These are phyloP conservation scores for Metschnikowia colocasiae DNA, from an alignment of 805 yeast genomes.

Conservation along the genomic window DNA sequence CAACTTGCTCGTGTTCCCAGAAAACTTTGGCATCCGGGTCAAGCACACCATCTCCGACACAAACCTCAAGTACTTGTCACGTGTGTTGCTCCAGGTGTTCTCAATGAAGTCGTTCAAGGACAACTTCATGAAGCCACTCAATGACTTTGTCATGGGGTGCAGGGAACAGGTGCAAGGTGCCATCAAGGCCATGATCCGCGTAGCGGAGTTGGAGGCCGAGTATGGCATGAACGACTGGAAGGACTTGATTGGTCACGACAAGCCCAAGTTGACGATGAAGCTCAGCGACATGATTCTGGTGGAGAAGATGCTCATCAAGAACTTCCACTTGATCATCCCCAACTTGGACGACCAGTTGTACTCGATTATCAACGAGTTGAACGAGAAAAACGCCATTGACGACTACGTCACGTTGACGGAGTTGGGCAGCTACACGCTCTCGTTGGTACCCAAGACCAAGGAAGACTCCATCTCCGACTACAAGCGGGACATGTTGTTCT, in stretches of 20 bases:
- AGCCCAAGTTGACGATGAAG: conserved; percentile 44
- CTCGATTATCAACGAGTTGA: conserved; percentile 41
- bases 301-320: conserved; percentile 39
- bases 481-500: conserved; percentile 54
- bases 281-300: conserved; percentile 46
- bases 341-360: conserved; percentile 52
- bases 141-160: conserved; percentile 60
- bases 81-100: conserved; percentile 62
- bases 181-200: conserved; percentile 47
- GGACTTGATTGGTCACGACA: conserved; percentile 53
- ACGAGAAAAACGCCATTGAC: conserved; percentile 35
- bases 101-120: conserved; percentile 67
- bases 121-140: conserved; percentile 73
- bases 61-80: conserved; percentile 55
- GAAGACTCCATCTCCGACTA: conserved; percentile 50
- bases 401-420: conserved; percentile 49
- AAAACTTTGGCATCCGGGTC: conserved; percentile 50
- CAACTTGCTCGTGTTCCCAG: conserved; percentile 48
- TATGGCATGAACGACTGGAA: conserved; percentile 64
- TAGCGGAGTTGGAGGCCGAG: conserved; percentile 54
- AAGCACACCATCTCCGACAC: conserved; percentile 33
- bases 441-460: conserved; percentile 50
- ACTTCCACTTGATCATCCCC: conserved; percentile 45
- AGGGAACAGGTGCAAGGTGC: conserved; percentile 44
- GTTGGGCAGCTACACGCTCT: conserved; percentile 50